Conservation (phyloP, 768 basidiomycete genomes). For the Leucosporidium yakuticum region DNA sequence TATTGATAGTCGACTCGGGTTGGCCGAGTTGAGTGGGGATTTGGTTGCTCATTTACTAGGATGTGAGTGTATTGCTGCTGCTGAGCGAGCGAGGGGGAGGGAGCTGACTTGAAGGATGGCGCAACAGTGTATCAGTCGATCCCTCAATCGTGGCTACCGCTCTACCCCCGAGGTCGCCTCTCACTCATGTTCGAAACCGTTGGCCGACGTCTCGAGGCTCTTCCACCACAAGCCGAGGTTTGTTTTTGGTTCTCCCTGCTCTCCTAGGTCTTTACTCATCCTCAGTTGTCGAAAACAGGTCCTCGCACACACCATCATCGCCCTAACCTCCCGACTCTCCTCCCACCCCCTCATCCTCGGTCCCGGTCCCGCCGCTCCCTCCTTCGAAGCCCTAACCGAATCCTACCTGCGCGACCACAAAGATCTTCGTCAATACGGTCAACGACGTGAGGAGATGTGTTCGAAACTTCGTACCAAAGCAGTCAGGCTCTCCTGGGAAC, state of each 20-base stretch:
- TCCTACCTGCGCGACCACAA: constrained; percentile 2
- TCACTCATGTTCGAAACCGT: constrained; percentile 22
- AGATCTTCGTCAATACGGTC: constrained; percentile 27
- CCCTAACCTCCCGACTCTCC: constrained; percentile 29
- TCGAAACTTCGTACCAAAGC: constrained; percentile 13
- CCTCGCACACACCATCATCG: constrained; percentile 31
- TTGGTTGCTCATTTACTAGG: constrained; percentile 28
- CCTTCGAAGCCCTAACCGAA: constrained; percentile 17
- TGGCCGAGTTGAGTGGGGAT: constrained; percentile 16
- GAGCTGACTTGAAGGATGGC: no score
- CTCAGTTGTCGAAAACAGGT: constrained; percentile 12
- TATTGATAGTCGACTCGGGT: background rate
- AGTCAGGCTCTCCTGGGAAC: constrained; percentile 23
- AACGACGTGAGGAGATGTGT: constrained; percentile 15
- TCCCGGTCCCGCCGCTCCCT: constrained; percentile 4
- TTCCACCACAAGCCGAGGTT: constrained; percentile 22
- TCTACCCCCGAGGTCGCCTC: constrained; percentile 8
- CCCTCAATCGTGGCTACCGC: constrained; percentile 28
- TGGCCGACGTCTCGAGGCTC: constrained; percentile 9
- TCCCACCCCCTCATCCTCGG: constrained; percentile 26
- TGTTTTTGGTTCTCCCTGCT: background rate
- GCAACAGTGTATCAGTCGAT: constrained; percentile 24
- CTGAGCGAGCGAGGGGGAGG: no score
- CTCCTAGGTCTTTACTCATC: no score
- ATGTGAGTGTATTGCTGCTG: constrained; percentile 6